Evolutionary conservation across 1,284 basidiomycete genomes (phyloP).

Genomic region (Leccinum subrobustum): DNA sequence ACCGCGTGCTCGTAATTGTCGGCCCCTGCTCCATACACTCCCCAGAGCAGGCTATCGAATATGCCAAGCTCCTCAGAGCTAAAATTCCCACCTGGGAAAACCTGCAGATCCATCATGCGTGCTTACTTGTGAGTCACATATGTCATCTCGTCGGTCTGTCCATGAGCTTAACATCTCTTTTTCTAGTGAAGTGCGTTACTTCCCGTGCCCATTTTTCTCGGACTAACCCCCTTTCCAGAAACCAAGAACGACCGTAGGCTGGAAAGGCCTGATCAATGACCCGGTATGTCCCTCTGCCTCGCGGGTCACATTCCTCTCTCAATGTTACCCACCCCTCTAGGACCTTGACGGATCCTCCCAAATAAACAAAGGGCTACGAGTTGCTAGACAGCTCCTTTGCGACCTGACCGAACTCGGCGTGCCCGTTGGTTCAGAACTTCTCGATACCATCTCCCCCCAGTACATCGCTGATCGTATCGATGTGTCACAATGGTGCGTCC

Average conservation of each 20-base stretch:
- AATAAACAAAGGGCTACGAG: conserved; percentile 94
- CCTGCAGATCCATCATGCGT: conserved; percentile 89
- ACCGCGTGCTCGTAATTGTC: conserved; percentile 85
- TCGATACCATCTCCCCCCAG: conserved; percentile 92
- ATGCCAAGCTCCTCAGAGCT: conserved; percentile 75
- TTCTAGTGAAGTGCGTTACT: conserved; percentile 47
- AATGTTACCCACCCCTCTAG: conserved; percentile 8
- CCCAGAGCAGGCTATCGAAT: conserved; percentile 85
- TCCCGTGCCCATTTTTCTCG: neutral
- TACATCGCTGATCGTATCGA: conserved; percentile 65
- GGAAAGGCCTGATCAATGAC: conserved; percentile 90
- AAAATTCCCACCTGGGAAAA: conserved; percentile 74
- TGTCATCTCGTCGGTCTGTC: neutral
- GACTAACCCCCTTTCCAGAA: conserved; percentile 45
- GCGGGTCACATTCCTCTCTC: neutral
- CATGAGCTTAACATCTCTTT: conserved; percentile 3
- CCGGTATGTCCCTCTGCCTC: conserved; percentile 40
- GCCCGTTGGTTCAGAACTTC: conserved; percentile 92
- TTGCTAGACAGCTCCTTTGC: conserved; percentile 85
- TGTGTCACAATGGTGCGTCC: no score
- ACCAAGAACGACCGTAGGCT: conserved; percentile 86
- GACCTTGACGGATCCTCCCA: conserved; percentile 93
- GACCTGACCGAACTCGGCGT: conserved; percentile 88
- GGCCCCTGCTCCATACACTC: conserved; percentile 98
- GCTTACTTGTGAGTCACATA: conserved; percentile 82